Conservation (phyloP, 495 filamentous ascomycete species). For the Halenospora varia region DNA sequence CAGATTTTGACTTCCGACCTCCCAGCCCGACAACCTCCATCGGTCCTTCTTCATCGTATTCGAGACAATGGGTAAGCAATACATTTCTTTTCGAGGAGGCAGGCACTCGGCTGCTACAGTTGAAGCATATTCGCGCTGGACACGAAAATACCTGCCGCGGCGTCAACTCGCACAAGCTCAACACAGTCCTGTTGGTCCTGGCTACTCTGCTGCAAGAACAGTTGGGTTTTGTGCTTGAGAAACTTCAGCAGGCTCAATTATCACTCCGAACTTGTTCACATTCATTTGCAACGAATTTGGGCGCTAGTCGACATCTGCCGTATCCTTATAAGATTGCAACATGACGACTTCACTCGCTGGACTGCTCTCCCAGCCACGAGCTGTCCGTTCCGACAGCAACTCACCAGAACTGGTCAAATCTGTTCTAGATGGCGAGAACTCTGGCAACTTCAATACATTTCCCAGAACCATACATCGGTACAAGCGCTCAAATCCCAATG, state of each 20-base stretch:
- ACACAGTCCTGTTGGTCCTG: background rate
- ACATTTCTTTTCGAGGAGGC: conserved; percentile 16
- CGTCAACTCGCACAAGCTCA: background rate
- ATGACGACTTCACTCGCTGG: conserved; percentile 13
- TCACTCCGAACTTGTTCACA: background rate
- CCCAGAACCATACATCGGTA: conserved; percentile 19
- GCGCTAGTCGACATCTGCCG: background rate
- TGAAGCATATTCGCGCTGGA: background rate
- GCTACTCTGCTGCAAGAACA: background rate
- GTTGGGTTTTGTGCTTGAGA: background rate
- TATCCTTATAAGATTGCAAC: background rate
- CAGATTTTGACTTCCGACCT: conserved; percentile 14
- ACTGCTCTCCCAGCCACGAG: conserved; percentile 8
- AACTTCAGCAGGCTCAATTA: background rate
- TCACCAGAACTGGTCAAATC: conserved; percentile 3
- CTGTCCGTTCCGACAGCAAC: conserved; percentile 10
- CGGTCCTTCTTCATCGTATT: conserved; percentile 19
- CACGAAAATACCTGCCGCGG: background rate
- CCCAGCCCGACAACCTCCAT: conserved; percentile 9
- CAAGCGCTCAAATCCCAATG: conserved; percentile 15
- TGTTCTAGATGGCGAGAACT: background rate
- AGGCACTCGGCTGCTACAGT: background rate
- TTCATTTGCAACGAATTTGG: background rate
- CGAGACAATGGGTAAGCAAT: conserved; percentile 27
- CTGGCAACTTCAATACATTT: background rate